Evolutionary conservation across 768 basidiomycete species (phyloP).

Genomic region (Termitomyces sp.): DNA sequence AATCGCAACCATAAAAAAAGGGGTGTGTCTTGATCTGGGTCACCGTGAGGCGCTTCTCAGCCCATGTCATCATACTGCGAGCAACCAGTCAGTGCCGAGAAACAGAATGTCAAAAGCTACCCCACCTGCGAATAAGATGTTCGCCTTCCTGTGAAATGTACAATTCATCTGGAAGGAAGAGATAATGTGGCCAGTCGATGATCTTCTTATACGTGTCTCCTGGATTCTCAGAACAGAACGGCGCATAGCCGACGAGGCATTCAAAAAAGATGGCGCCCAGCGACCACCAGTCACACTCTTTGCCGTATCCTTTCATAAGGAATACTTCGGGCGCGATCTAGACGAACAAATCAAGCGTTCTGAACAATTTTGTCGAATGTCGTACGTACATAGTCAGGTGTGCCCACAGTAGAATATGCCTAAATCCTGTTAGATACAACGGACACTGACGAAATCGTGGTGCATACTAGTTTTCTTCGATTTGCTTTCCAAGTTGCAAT

Average conservation of each 20-base stretch:
- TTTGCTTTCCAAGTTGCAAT: constrained; percentile 99
- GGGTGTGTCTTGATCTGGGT: constrained; percentile 90
- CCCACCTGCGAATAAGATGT: constrained; percentile 81
- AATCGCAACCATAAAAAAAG: constrained; percentile 95
- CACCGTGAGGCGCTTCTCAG: constrained; percentile 66
- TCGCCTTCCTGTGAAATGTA: constrained; percentile 91
- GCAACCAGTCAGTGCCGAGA: constrained; percentile 7
- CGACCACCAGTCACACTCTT: constrained; percentile 99
- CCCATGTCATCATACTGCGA: constrained; percentile 79
- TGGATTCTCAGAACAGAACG: constrained; percentile 96
- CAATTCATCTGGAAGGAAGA: constrained; percentile 93
- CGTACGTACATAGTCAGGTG: constrained; percentile 52
- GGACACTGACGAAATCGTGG: neutral
- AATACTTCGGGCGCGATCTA: constrained; percentile 98
- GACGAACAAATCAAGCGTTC: neutral
- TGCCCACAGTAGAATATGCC: constrained; percentile 91
- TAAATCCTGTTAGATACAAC: constrained; percentile 22
- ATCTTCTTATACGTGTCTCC: constrained; percentile 99
- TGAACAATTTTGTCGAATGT: constrained; percentile 14
- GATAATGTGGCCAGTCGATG: constrained; percentile 88
- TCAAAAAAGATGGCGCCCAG: constrained; percentile 99
- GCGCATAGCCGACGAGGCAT: constrained; percentile 95
- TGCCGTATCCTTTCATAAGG: constrained; percentile 94
- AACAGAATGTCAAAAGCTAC: neutral
- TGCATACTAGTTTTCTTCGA: constrained; percentile 80